Base-by-base conservation (phyloP, 495 filamentous ascomycete species). In the Pseudevernia furfuracea region DNA sequence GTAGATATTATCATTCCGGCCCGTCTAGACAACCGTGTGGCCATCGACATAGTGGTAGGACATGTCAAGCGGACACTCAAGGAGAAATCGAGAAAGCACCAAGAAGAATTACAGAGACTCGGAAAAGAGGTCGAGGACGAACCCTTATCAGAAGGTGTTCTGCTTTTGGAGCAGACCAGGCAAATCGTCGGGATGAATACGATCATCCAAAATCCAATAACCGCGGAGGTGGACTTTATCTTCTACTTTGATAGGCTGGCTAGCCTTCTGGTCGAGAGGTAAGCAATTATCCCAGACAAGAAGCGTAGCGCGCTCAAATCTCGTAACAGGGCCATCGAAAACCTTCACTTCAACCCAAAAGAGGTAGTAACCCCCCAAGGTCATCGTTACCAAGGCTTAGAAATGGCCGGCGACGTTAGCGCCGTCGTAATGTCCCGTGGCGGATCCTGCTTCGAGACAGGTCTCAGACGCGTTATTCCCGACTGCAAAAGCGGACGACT, bases 191-290 rank as follows among this genome's bases (percentile, higher is more conserved):
- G 84, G 28, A 96, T 98, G 84, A 92, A 89, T 74, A 96, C 92
- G 0, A 87, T 97, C 59, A 84, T 98, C 37, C 89, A 93, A 69
- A 81, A 91, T 70, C 89, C 88, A 30, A 81, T 87, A 49, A 93
- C 88, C 2, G 76, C 85, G 15, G 83, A 88, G 48, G 94, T 96
- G 67, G 92, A 97, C 66, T 97, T 96, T 71, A 90, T 96, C 61
- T 97, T 97, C 74, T 96, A 96, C 74, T 96, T 97, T 69, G 90
- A 98, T 75, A 85, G 94, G 25, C 76, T 97, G 43, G 82, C 87
- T 4, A 84, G 86, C 1, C 76, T 97, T n/a, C 79, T 98, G 10
- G 84, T 98, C 37, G 92, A 97, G 73, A 84, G 85, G 85, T 91
- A 78, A 68, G 75, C 71, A 10, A 11, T 28, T n/a, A 25, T 48